Evolutionary conservation across 2,329 filamentous ascomycete species (phyloP), one percentile per base, ranked within the genome.

Genomic region (Grosmannia huntii): DNA sequence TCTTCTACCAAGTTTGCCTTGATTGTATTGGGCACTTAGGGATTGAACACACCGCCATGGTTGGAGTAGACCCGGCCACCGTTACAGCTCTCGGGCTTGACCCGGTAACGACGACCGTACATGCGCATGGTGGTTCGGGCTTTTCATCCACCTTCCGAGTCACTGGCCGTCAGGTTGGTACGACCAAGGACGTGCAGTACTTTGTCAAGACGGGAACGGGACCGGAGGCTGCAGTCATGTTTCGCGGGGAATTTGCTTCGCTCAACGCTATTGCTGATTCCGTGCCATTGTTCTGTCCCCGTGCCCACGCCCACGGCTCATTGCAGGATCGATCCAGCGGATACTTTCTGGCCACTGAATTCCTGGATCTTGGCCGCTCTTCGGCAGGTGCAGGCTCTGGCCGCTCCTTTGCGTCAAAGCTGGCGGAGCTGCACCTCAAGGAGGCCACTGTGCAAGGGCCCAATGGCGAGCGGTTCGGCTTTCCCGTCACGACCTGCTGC

Each of bases 401-500:
- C 10, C 67, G 74, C 58, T 83, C 81, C 1, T 75, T 96, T 1
- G 89, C 90, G 0, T 72, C 80, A 61, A 91, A 95, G 69, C 76
- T 96, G 9, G 90, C 87, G 1, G 83, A 79, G 66, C 73, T 96
- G 52, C 92, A 96, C 70, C 85, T 81, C 2, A 89, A 84, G 0
- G 82, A 86, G 0, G 88, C 87, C 0, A 84, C 85, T 1, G 69
- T 79, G 12, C 44, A 28, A 3, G 82, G 81, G 0, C 84, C 84
- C 1, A 69, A 79, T 6, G 75, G 67, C 44, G 82, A 83, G 3
- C 75, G 84, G 71, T 96, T 92, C 64, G 92, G 92, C 2, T 96
- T 96, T 67, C 87, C 88, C 0, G 85, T 86, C 0, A 74, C 86
- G 0, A 96, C 91, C 0, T 96, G 88, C 71, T 96, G 92, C 70